phyloP scores from a whole-genome alignment of 2,329 filamentous ascomycete genomes.

The Beauveria sp. region DNA sequence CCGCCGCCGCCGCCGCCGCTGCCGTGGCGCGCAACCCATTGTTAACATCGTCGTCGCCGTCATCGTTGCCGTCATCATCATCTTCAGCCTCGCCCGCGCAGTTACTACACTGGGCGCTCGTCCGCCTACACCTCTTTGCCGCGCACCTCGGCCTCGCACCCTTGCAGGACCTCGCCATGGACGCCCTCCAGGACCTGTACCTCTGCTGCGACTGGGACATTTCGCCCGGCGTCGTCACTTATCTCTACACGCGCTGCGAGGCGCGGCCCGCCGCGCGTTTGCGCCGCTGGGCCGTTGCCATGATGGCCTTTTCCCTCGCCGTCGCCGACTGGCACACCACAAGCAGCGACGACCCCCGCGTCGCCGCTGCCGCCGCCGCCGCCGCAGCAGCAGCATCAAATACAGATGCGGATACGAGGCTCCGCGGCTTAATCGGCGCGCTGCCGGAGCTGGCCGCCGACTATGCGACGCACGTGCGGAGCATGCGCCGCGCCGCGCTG shows the following conservation, averaged over 20 bases:
- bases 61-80: too few relatives aligned
- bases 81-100: slow-evolving; percentile 18
- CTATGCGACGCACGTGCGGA: slow-evolving; percentile 43
- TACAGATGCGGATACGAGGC: slow-evolving; percentile 19
- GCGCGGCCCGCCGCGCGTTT: slow-evolving; percentile 41
- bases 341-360: slow-evolving; percentile 5
- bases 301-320: slow-evolving; percentile 49
- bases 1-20: slow-evolving; percentile 16
- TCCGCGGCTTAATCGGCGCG: slow-evolving; percentile 35
- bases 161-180: slow-evolving; percentile 51
- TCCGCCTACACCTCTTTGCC: slow-evolving; percentile 51
- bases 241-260: slow-evolving; percentile 48
- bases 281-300: slow-evolving; percentile 52
- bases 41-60: too few relatives aligned
- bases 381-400: slow-evolving; percentile 14
- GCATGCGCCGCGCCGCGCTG: slow-evolving; percentile 43
- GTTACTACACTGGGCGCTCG: slow-evolving; percentile 47
- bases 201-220: slow-evolving; percentile 53
- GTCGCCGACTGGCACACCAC: slow-evolving; percentile 19
- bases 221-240: slow-evolving; percentile 40
- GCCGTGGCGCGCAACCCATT: too few relatives aligned
- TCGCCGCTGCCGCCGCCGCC: slow-evolving; percentile 15
- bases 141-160: slow-evolving; percentile 40
- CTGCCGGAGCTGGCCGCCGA: slow-evolving; percentile 42
- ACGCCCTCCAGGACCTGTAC: slow-evolving; percentile 52